phyloP scores from a whole-genome alignment of 2,329 filamentous ascomycete species.

The Neonectria faginata region DNA sequence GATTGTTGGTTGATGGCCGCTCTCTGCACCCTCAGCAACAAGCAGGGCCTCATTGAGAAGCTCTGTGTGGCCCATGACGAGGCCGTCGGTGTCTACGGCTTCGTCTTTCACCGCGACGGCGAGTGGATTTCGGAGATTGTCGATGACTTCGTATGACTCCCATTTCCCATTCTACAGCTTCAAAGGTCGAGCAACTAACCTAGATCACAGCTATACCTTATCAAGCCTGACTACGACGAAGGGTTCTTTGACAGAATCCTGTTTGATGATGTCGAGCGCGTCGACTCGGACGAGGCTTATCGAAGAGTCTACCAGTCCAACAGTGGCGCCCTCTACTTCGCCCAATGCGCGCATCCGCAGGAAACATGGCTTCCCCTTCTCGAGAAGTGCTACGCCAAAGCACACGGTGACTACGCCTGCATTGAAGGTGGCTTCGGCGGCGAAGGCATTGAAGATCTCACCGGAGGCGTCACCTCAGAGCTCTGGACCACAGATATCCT shows the following conservation, averaged over 20 bases:
- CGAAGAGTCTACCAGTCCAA: conserved; percentile 79
- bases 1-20: conserved; percentile 91
- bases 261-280: conserved; percentile 58
- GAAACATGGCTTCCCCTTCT: conserved; percentile 85
- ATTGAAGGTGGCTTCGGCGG: conserved; percentile 78
- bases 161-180: neutral
- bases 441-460: conserved; percentile 70
- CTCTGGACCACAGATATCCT: conserved; percentile 76
- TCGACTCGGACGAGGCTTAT: conserved; percentile 69
- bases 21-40: conserved; percentile 80
- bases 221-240: conserved; percentile 72
- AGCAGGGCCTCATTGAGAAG: conserved; percentile 75
- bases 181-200: neutral
- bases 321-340: conserved; percentile 80
- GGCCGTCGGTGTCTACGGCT: conserved; percentile 83
- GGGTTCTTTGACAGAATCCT: conserved; percentile 59
- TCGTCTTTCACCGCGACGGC: conserved; percentile 85
- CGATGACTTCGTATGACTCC: conserved; percentile 61
- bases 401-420: conserved; percentile 80
- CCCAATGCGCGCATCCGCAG: conserved; percentile 78
- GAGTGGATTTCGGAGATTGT: conserved; percentile 75
- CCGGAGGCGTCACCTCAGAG: conserved; percentile 75
- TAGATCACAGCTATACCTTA: conserved; percentile 59
- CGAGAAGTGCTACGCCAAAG: conserved; percentile 85
- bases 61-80: conserved; percentile 80